phyloP scores from a whole-genome alignment of 2,329 filamentous ascomycete genomes.

The Calcarisporium arbuscula region DNA sequence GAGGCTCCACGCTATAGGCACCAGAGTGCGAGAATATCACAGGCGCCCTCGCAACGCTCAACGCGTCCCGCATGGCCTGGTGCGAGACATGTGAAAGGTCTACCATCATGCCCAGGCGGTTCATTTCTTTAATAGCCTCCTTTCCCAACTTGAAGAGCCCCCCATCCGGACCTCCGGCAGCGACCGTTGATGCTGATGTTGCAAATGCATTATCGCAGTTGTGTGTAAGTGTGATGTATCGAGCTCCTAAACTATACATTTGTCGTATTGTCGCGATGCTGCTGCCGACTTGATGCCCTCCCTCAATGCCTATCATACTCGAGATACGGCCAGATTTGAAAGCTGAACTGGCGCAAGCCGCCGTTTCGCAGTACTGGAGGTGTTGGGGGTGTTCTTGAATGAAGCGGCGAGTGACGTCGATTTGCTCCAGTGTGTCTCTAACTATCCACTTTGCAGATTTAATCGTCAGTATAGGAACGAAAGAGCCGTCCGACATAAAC shows the following conservation, averaged over 20 bases:
- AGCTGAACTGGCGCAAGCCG: conserved; percentile 49
- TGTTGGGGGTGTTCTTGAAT: conserved; percentile 53
- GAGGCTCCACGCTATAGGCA: conserved; percentile 65
- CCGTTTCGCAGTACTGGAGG: conserved; percentile 56
- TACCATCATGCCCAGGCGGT: conserved; percentile 44
- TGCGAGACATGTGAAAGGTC: conserved; percentile 61
- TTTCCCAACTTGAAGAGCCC: conserved; percentile 8
- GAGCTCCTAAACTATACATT: conserved; percentile 68
- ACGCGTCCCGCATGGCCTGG: conserved; percentile 4
- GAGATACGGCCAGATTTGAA: conserved; percentile 56
- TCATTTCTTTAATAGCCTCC: conserved; percentile 11
- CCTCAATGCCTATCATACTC: conserved; percentile 70
- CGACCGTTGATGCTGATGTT: conserved; percentile 3
- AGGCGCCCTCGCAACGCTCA: conserved; percentile 47
- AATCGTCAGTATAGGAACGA: conserved; percentile 31
- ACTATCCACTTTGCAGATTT: conserved; percentile 22
- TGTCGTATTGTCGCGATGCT: conserved; percentile 63
- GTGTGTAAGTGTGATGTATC: conserved; percentile 78
- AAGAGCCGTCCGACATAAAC: not conserved
- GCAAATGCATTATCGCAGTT: conserved; percentile 35
- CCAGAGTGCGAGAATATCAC: conserved; percentile 68
- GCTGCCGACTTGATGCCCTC: conserved; percentile 83
- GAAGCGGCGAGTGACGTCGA: conserved; percentile 61
- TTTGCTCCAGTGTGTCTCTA: conserved; percentile 58
- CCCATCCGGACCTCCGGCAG: not conserved